Evolutionary conservation across 352 stramenopile genomes (phyloP).

Genomic region (Pythium chondricola): DNA sequence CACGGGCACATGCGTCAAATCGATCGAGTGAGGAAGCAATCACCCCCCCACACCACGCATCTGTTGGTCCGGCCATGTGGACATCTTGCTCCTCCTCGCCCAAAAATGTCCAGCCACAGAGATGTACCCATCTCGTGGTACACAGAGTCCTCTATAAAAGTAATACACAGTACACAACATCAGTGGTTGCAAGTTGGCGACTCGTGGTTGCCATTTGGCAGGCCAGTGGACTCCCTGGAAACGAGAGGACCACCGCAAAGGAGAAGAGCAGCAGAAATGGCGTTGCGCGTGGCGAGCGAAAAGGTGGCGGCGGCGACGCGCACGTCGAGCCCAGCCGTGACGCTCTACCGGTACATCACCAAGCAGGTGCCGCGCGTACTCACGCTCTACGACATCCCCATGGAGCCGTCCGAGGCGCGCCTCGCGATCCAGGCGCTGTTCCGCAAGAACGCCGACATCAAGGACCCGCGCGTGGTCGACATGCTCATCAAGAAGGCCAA

Average conservation of each 20-base stretch:
- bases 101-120: too few relatives aligned
- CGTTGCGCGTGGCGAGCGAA: slow-evolving; percentile 67
- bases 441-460: slow-evolving; percentile 90
- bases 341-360: slow-evolving; percentile 85
- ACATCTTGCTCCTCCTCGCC: too few relatives aligned
- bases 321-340: slow-evolving; percentile 60
- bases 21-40: too few relatives aligned
- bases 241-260: slow-evolving; percentile 14
- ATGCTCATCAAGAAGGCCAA: slow-evolving; percentile 98
- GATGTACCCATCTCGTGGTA: too few relatives aligned
- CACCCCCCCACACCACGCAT: too few relatives aligned
- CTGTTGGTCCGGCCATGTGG: too few relatives aligned
- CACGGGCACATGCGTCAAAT: too few relatives aligned
- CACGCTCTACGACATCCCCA: slow-evolving; percentile 97
- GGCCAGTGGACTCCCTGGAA: neutral
- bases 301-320: slow-evolving; percentile 46
- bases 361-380: slow-evolving; percentile 94
- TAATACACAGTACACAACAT: neutral
- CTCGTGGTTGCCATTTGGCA: neutral
- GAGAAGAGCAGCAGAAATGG: slow-evolving; percentile 30
- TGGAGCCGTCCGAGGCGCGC: slow-evolving; percentile 87
- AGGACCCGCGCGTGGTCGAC: slow-evolving; percentile 91
- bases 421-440: slow-evolving; percentile 92
- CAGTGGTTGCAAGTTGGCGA: neutral
- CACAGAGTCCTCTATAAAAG: neutral